These are phyloP conservation scores for Lipomyces oligophaga DNA, from an alignment of 805 yeast species.

Conservation along the genomic window DNA sequence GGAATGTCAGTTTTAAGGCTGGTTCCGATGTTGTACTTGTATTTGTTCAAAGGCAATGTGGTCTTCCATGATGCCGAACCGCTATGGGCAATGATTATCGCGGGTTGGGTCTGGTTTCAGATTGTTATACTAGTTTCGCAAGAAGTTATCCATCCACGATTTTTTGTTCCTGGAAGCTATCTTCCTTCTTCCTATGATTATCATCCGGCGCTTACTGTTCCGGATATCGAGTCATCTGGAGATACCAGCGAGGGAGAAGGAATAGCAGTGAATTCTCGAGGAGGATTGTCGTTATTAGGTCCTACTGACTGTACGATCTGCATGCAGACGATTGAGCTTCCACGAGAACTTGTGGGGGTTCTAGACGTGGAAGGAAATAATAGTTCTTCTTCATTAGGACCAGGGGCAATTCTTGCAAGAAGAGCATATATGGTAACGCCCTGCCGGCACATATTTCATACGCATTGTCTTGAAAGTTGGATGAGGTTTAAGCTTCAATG, in stretches of 20 bases:
- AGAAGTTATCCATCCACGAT: conserved; percentile 69
- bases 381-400: conserved; percentile 31
- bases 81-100: conserved; percentile 45
- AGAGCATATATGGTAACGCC: conserved; percentile 56
- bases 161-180: conserved; percentile 68
- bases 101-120: conserved; percentile 60
- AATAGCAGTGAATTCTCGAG: conserved; percentile 29
- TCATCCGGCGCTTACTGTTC: conserved; percentile 63
- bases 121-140: conserved; percentile 57
- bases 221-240: conserved; percentile 50
- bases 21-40: conserved; percentile 62
- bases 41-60: conserved; percentile 46
- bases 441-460: conserved; percentile 84
- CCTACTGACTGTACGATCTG: conserved; percentile 76
- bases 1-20: conserved; percentile 63
- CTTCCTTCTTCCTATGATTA: conserved; percentile 83
- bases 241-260: conserved; percentile 32
- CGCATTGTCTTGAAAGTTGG: conserved; percentile 87
- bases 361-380: not conserved
- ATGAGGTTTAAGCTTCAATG: conserved; percentile 90
- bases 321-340: conserved; percentile 68
- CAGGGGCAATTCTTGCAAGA: conserved; percentile 37
- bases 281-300: conserved; percentile 18
- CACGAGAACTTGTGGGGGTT: conserved; percentile 29
- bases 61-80: conserved; percentile 71